Conservation (phyloP, 129 eudicot species). For the Heracleum sosnowskyi region DNA sequence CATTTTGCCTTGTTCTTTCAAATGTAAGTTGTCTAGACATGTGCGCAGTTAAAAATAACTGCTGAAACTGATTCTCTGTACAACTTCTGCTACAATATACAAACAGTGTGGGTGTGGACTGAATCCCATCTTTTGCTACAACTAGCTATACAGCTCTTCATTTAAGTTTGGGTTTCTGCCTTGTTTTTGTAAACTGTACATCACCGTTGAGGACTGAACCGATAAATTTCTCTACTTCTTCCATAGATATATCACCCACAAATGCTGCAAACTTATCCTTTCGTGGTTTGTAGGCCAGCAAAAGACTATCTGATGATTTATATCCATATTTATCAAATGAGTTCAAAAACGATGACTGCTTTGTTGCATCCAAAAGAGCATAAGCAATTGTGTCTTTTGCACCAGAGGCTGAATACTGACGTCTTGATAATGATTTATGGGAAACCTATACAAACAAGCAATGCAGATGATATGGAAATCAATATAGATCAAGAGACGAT, state of each 20-base stretch:
- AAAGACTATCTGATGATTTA: slow-evolving; percentile 42
- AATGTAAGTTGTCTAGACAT: neutral
- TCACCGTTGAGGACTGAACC: slow-evolving; percentile 82
- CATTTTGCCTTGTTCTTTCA: neutral
- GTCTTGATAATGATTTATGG: slow-evolving; percentile 61
- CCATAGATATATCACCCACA: slow-evolving; percentile 42
- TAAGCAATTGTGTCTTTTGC: slow-evolving; percentile 59
- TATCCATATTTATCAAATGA: slow-evolving; percentile 63
- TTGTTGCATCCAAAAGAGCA: slow-evolving; percentile 59
- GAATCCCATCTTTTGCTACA: neutral
- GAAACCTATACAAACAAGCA: slow-evolving; percentile 45
- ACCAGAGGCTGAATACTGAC: slow-evolving; percentile 26
- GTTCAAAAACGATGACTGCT: slow-evolving; percentile 45
- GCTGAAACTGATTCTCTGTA: neutral
- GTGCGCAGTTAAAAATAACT: neutral
- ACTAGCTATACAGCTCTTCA: slow-evolving; percentile 15
- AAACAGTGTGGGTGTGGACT: neutral
- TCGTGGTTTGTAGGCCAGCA: slow-evolving; percentile 77
- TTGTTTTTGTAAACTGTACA: slow-evolving; percentile 57
- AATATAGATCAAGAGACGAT: neutral
- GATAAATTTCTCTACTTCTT: slow-evolving; percentile 59
- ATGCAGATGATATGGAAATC: neutral
- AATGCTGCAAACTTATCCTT: slow-evolving; percentile 57
- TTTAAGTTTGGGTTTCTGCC: slow-evolving; percentile 50
- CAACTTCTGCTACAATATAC: neutral